phyloP scores from a whole-genome alignment of 2,329 filamentous ascomycete species.

The Xylariomycetidae sp. region DNA sequence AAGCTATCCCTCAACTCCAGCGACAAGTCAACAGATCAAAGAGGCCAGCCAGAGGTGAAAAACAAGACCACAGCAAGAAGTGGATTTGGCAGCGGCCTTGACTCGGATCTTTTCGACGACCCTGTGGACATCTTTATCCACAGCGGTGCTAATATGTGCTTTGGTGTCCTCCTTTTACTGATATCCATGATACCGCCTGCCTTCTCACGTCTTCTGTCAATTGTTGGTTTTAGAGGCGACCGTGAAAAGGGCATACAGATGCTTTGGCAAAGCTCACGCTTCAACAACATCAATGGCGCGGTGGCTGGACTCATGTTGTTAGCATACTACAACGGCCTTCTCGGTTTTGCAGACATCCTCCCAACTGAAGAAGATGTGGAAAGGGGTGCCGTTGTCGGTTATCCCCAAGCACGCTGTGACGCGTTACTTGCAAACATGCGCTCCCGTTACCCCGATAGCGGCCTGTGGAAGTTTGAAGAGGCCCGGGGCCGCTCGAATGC shows the following conservation, averaged over 20 bases:
- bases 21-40: constrained; percentile 1
- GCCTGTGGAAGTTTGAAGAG: constrained; percentile 86
- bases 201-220: constrained; percentile 78
- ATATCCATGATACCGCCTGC: constrained; percentile 92
- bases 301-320: constrained; percentile 78
- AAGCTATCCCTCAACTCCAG: constrained; percentile 18
- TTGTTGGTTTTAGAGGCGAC: constrained; percentile 89
- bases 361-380: constrained; percentile 55
- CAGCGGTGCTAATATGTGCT: constrained; percentile 84
- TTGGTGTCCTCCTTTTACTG: constrained; percentile 77
- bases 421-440: constrained; percentile 71
- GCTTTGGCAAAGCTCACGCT: constrained; percentile 86
- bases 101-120: constrained; percentile 63
- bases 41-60: too few species aligned
- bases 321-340: constrained; percentile 81
- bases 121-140: constrained; percentile 85
- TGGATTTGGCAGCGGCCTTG: constrained; percentile 38
- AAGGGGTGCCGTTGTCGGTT: constrained; percentile 57
- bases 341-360: constrained; percentile 85
- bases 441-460: constrained; percentile 70
- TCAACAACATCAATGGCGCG: constrained; percentile 87
- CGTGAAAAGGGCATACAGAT: constrained; percentile 75
- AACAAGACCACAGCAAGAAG: constrained; percentile 2
- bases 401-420: constrained; percentile 65
- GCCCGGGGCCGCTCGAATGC: constrained; percentile 69